Percentiles rank a stretch among this genome's conserved stretches.
Conservation (phyloP, 805 yeast genomes). For the Candida chauliodis region DNA sequence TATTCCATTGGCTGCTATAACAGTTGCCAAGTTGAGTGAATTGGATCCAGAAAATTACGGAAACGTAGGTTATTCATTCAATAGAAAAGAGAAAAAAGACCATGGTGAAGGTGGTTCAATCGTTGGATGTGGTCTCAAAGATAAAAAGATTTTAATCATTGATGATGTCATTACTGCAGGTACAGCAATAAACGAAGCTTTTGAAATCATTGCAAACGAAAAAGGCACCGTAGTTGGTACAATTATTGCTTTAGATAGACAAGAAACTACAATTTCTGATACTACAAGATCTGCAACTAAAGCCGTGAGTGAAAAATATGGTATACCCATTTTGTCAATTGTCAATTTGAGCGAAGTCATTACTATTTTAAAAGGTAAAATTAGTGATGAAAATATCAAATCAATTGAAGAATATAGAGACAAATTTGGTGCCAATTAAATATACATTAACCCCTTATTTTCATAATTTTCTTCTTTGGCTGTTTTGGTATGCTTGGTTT, state of each 20-base stretch:
- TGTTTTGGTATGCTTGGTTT: conserved; percentile 32
- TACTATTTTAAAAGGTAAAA: conserved; percentile 51
- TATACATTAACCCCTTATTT: conserved; percentile 47
- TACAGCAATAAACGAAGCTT: conserved; percentile 94
- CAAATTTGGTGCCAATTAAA: conserved; percentile 41
- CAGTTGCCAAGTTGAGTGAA: conserved; percentile 89
- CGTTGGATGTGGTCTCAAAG: conserved; percentile 77
- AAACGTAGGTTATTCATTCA: conserved; percentile 82
- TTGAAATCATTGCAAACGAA: conserved; percentile 65
- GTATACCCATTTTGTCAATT: conserved; percentile 81
- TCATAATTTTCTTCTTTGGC: conserved; percentile 58
- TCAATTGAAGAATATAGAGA: conserved; percentile 58
- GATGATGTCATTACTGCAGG: conserved; percentile 99
- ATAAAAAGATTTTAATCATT: conserved; percentile 74
- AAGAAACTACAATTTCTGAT: conserved; percentile 75
- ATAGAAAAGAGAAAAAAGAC: conserved; percentile 94
- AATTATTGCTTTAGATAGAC: conserved; percentile 91
- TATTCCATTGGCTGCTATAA: conserved; percentile 89
- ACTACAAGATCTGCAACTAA: conserved; percentile 70
- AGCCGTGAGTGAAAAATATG: conserved; percentile 65
- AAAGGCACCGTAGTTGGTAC: conserved; percentile 78
- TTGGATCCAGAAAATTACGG: conserved; percentile 77
- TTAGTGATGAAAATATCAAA: conserved; percentile 55
- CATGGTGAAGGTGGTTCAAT: conserved; percentile 98
- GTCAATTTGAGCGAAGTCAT: conserved; percentile 75